phyloP scores from a whole-genome alignment of 2,329 filamentous ascomycete species.

The Achaetomium macrosporum region DNA sequence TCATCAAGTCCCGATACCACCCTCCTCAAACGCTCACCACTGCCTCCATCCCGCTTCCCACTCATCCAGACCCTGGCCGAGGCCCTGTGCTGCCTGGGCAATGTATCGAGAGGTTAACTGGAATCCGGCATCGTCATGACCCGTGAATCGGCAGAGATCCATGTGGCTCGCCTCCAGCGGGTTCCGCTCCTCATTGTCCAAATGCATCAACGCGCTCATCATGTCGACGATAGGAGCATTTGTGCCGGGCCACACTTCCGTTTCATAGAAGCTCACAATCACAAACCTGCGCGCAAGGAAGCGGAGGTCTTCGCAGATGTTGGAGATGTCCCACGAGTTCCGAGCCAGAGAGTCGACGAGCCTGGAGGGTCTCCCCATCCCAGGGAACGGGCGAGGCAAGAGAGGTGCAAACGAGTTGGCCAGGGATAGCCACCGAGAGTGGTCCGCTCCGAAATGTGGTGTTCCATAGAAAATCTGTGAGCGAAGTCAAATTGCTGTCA shows the following conservation, averaged over 20 bases:
- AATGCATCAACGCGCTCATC: not conserved
- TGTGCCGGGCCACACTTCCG: not conserved
- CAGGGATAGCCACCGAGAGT: not conserved
- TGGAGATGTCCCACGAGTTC: not conserved
- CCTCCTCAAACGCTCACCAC: no score
- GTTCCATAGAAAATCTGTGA: not conserved
- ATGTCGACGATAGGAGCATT: not conserved
- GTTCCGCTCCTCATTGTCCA: not conserved
- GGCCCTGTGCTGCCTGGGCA: no score
- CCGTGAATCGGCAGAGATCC: not conserved
- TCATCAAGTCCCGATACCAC: no score
- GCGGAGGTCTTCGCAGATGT: not conserved
- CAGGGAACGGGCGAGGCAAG: not conserved
- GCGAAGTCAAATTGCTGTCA: no score
- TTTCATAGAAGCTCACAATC: not conserved
- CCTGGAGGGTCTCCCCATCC: not conserved
- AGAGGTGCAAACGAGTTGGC: not conserved
- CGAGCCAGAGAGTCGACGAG: not conserved
- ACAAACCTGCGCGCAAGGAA: not conserved
- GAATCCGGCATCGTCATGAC: not conserved
- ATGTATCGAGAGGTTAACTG: not conserved
- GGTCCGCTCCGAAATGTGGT: constrained; percentile 1
- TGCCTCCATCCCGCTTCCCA: no score
- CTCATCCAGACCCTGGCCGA: no score
- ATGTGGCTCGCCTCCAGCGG: not conserved